Conservation (phyloP, 164 flowering plant genomes). For the Chimonanthus salicifolius region DNA sequence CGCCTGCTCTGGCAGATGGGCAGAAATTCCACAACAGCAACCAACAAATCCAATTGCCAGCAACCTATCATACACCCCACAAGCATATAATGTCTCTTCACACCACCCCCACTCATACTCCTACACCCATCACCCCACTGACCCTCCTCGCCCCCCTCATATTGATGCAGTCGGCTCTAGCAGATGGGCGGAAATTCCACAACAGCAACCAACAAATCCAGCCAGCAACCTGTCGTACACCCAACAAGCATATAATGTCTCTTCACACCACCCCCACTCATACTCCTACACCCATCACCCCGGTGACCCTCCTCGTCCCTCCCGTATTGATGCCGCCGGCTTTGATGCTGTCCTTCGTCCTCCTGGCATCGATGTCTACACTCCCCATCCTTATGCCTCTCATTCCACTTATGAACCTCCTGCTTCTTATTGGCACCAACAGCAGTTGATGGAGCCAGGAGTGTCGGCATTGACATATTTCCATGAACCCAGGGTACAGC, state of each 20-base stretch:
- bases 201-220: not conserved
- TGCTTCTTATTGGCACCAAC: not conserved
- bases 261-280: not conserved
- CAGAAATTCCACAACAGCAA: not conserved
- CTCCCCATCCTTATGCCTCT: not conserved
- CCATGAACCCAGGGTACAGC: not conserved
- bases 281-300: not conserved
- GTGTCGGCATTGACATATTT: not conserved
- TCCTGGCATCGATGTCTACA: not conserved
- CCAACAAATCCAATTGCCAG: not conserved
- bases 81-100: too few relatives aligned
- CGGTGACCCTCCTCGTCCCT: not conserved
- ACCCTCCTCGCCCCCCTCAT: too few relatives aligned
- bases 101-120: too few relatives aligned
- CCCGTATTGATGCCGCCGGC: not conserved
- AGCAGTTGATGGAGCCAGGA: not conserved
- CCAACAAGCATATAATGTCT: not conserved
- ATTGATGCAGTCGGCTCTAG: not conserved
- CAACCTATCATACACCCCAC: not conserved
- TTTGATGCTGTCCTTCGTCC: not conserved
- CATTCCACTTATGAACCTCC: not conserved
- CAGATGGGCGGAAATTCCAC: not conserved
- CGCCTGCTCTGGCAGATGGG: not conserved
- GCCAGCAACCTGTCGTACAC: not conserved
- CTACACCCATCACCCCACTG: too few relatives aligned